Evolutionary conservation across 2,329 filamentous ascomycete genomes (phyloP).

Genomic region (Talaromyces sp.): DNA sequence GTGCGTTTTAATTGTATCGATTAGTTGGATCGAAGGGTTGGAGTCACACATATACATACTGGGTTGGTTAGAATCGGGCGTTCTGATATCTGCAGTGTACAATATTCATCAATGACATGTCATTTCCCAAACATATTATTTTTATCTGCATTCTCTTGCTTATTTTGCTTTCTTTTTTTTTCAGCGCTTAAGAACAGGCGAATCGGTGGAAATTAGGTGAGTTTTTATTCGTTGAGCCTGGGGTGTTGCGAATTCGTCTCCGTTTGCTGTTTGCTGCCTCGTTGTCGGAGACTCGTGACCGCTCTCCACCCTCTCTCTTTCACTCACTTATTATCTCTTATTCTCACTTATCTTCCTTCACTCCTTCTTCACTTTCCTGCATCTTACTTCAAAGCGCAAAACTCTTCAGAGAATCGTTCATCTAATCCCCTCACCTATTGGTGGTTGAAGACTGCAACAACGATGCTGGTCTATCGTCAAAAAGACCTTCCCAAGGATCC

Average conservation of each 20-base stretch:
- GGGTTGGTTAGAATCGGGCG: conserved; percentile 1
- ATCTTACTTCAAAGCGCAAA: not conserved
- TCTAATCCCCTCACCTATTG: not conserved
- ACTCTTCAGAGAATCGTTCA: not conserved
- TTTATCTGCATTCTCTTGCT: not conserved
- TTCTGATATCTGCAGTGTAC: conserved; percentile 3
- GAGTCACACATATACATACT: not conserved
- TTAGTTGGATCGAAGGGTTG: not conserved
- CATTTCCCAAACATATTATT: not conserved
- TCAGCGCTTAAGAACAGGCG: not conserved
- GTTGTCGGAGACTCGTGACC: not conserved
- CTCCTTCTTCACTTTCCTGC: not conserved
- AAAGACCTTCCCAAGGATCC: conserved; percentile 66
- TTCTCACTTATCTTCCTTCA: not conserved
- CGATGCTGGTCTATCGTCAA: conserved; percentile 71
- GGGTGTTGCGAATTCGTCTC: not conserved
- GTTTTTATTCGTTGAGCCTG: not conserved
- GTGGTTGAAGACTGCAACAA: conserved; percentile 12
- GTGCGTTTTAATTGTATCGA: not conserved
- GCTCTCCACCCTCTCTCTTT: not conserved
- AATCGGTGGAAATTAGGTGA: not conserved
- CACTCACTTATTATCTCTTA: not conserved
- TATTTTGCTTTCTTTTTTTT: not conserved
- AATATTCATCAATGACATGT: conserved; percentile 2
- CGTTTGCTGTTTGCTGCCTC: conserved; percentile 3